Evolutionary conservation across 2,329 filamentous ascomycete genomes (phyloP), one percentile per base, ranked within the genome.

Genomic region (Nemania serpens): DNA sequence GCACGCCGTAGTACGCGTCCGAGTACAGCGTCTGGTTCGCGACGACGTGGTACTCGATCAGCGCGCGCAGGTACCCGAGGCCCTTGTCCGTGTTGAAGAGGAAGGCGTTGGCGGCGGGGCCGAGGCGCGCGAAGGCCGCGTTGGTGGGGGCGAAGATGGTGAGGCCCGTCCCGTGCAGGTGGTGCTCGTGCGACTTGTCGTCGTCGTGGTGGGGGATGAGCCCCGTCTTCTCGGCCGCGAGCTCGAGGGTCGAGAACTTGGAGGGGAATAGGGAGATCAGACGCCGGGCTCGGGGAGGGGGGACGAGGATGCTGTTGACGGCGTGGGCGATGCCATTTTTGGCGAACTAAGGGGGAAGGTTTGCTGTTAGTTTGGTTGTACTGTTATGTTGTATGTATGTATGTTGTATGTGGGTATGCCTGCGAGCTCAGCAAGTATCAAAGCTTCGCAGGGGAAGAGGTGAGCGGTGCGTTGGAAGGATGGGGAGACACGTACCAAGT

Each of bases 71-170:
- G 73, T 91, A 96, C 74, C 88, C 88, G 65, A 83, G 79, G 1
- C 93, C 93, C 54, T 82, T 84, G 29, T 84, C 80, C 60, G 89
- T 91, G 75, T 83, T 84, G 82, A 97, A 97, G 3, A 97, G 81
- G 82, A 96, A 97, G 20, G 88, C 90, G 71, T 94, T 96, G 69
- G 89, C 85, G 57, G 75, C 81, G 1, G 85, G 82, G 0, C 92
- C 91, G 1, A 97, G 87, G 66, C 85, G 85, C 69, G 83, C 73
- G 79, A 94, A 97, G n/a, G 93, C 93, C 4, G 76, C 78, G 81
- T 97, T 97, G 47, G 84, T 86, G 0, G 93, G 93, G 0, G 90
- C 90, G 70, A 97, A 96, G 62, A 95, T 73, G 2, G 93, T 97
- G 41, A 87, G 86, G 37, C 91, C 91, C 2, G 79, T 75, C 37